Conservation (phyloP, 192 early-diverging fungal genomes). For the Backusella parvicylindrica region DNA sequence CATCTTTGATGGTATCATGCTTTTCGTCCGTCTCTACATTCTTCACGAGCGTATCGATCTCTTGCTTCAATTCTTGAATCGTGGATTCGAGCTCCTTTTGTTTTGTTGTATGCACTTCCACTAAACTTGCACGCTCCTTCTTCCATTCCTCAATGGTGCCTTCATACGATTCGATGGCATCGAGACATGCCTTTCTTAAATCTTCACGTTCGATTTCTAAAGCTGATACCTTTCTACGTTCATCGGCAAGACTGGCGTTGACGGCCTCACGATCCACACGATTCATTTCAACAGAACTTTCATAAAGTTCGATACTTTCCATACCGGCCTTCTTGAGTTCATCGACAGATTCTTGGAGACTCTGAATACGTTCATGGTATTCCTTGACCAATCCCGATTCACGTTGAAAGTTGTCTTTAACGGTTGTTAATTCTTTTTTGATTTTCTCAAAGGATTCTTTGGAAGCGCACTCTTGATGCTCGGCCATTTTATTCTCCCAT, state of each 20-base stretch:
- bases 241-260: conserved; percentile 26
- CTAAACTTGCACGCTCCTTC: conserved; percentile 27
- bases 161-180: conserved; percentile 47
- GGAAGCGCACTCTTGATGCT: conserved; percentile 16
- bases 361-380: conserved; percentile 6
- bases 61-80: conserved; percentile 40
- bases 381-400: conserved; percentile 17
- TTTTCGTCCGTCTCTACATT: conserved; percentile 36
- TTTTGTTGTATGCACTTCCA: conserved; percentile 17
- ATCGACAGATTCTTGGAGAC: conserved; percentile 29
- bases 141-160: conserved; percentile 38
- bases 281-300: conserved; percentile 35
- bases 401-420: conserved; percentile 20
- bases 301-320: conserved; percentile 45
- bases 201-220: conserved; percentile 35
- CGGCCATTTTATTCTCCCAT: conserved; percentile 12
- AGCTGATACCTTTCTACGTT: conserved; percentile 21
- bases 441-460: conserved; percentile 26
- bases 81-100: conserved; percentile 39
- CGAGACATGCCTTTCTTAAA: conserved; percentile 36
- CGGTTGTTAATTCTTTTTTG: conserved; percentile 16
- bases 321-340: conserved; percentile 42
- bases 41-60: conserved; percentile 44
- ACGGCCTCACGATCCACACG: conserved; percentile 37
- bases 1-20: conserved; percentile 45